Base-by-base conservation (phyloP, 139 green algal genomes). In the Pseudopediastrum boryanum region DNA sequence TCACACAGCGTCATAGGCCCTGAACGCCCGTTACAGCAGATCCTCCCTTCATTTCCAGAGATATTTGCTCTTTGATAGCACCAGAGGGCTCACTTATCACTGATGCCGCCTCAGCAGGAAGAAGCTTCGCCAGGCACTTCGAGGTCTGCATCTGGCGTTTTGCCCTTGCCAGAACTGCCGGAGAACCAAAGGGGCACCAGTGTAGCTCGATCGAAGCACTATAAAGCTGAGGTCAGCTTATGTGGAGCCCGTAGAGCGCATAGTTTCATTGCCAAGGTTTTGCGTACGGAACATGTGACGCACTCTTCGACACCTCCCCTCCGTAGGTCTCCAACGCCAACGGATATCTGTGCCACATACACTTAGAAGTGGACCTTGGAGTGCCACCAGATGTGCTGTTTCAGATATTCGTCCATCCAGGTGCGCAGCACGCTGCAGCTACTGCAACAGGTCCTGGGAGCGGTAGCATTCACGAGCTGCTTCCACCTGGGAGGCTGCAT, bases 341-440 rank as follows among this genome's bases (percentile, higher is more conserved):
- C 35, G 71, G 71, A 8, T 78, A 78, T 56, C 71, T 78, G 36
- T 78, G 71, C 54, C 71, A 78, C 39, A 78, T 78, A 33, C 38
- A 69, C 10, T 19, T 78, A 21, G 39, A 78, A 3, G 56, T 39
- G 29, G 44, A 44, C 1, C 33, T 78, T 6, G 56, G 59, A n/a
- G 71, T 78, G 12, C 29, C 56, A 10, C 71, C 71, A 8, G 48
- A 78, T 43, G n/a, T 78, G 39, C 23, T 78, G 2, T 78, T 78
- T 56, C 54, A 78, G 19, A 78, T 78, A 39, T 78, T 78, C 52
- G 68, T 39, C 31, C 71, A 78, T 19, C 71, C 71, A 65, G 69
- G 69, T 76, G 21, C 59, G 67, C 67, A 75, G 16, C 29, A 31
- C 9, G 23, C 52, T 42, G 7, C 58, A 66, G 58, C 58, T 35